These are phyloP conservation scores for Penicillium corylophilum DNA, from an alignment of 2,329 filamentous ascomycete genomes.

Conservation along the genomic window DNA sequence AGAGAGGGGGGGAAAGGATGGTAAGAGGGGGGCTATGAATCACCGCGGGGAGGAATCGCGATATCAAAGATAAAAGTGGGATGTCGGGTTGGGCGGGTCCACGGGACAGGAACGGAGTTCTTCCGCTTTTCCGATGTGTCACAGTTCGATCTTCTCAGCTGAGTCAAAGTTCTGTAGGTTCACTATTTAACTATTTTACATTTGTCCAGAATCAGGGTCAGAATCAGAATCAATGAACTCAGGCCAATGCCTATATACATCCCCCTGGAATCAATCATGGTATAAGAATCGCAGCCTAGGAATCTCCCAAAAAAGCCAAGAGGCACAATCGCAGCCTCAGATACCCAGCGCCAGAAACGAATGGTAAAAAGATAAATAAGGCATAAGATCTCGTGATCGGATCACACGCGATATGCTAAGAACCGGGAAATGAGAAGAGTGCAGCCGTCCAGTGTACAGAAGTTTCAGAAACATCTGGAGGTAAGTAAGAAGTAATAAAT, in stretches of 20 bases:
- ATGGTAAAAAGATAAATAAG: conserved; percentile 22
- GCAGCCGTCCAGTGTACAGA: conserved; percentile 1
- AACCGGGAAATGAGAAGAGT: conserved; percentile 1
- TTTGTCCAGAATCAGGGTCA: not conserved
- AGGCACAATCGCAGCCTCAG: conserved; percentile 21
- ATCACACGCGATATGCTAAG: conserved; percentile 6
- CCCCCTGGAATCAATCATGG: conserved; percentile 11
- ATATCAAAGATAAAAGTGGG: not conserved
- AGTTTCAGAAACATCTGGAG: not conserved
- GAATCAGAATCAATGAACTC: conserved; percentile 4
- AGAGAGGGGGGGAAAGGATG: not conserved
- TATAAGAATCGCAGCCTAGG: conserved; percentile 16
- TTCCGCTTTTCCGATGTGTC: not conserved
- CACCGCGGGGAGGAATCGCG: not conserved
- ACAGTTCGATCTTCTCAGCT: not conserved
- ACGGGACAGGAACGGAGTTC: not conserved
- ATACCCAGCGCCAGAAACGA: conserved; percentile 26
- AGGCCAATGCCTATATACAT: conserved; percentile 21
- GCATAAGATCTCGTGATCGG: conserved; percentile 16
- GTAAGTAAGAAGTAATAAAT: conserved; percentile 14
- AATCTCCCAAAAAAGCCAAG: conserved; percentile 16
- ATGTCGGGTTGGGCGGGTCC: not conserved
- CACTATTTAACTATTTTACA: not conserved
- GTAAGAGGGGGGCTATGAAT: not conserved
- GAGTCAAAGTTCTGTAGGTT: not conserved